Evolutionary conservation across 768 basidiomycete species (phyloP).

Genomic region (Lactifluus pinguis): DNA sequence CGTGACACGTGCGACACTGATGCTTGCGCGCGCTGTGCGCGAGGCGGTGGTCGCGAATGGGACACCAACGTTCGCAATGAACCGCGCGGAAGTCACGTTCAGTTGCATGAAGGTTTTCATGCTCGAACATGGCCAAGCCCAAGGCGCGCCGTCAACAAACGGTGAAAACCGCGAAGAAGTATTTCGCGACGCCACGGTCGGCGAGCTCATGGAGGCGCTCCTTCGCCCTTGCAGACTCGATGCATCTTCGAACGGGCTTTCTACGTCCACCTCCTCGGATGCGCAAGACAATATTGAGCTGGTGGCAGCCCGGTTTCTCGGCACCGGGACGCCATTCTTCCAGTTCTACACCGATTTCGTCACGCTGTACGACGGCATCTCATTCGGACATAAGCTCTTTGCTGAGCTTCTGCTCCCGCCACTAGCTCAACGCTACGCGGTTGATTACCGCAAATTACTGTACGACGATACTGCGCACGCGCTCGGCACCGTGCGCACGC

Average conservation of each 20-base stretch:
- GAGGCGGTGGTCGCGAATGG: slow-evolving; percentile 37
- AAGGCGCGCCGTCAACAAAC: slow-evolving; percentile 25
- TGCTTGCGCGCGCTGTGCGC: slow-evolving; percentile 45
- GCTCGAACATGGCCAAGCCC: slow-evolving; percentile 77
- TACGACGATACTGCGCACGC: slow-evolving; percentile 75
- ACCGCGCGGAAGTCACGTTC: slow-evolving; percentile 53
- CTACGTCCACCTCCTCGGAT: slow-evolving; percentile 16
- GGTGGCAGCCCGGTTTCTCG: slow-evolving; percentile 51
- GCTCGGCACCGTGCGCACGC: slow-evolving; percentile 48
- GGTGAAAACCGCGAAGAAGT: slow-evolving; percentile 39
- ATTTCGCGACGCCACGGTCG: slow-evolving; percentile 67
- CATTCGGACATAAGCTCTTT: slow-evolving; percentile 75
- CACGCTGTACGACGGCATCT: slow-evolving; percentile 83
- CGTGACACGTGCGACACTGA: slow-evolving; percentile 57
- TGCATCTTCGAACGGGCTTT: slow-evolving; percentile 21
- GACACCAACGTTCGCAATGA: slow-evolving; percentile 35
- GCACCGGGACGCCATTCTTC: slow-evolving; percentile 69
- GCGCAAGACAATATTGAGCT: slow-evolving; percentile 36
- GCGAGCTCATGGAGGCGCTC: slow-evolving; percentile 47
- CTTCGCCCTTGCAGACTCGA: slow-evolving; percentile 45
- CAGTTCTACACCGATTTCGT: slow-evolving; percentile 92
- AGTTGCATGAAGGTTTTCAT: slow-evolving; percentile 91
- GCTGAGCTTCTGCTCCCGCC: slow-evolving; percentile 68
- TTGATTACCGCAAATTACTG: slow-evolving; percentile 76
- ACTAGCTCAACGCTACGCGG: slow-evolving; percentile 61